Percentiles rank a stretch among this genome's conserved stretches.
These are phyloP conservation scores for Coccomyxa sp. DNA, from an alignment of 139 green algal species.

Conservation along the genomic window DNA sequence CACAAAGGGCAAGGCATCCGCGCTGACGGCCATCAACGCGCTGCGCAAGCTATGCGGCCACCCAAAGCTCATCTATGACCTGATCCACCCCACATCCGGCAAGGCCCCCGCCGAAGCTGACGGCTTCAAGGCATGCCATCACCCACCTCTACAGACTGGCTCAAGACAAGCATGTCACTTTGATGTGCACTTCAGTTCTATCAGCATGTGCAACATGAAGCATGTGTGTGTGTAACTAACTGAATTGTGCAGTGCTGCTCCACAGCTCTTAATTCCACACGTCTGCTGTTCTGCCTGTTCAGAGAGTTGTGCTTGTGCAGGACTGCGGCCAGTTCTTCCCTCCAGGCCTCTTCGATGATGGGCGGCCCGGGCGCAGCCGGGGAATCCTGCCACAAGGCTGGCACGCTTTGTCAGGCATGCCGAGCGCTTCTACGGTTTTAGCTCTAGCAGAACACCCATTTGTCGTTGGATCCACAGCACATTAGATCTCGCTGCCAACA, in stretches of 20 bases:
- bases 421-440: too few species aligned
- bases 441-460: too few species aligned
- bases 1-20: constrained; percentile 11
- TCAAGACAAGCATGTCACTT: background rate
- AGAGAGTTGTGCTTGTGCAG: constrained; percentile 3
- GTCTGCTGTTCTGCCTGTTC: background rate
- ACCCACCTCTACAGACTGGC: background rate
- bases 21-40: constrained; percentile 83
- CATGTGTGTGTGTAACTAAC: too few species aligned
- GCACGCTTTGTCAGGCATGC: constrained; percentile 57
- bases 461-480: too few species aligned
- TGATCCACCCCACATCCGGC: constrained; percentile 23
- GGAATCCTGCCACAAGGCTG: constrained; percentile 59
- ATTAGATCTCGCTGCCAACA: too few species aligned
- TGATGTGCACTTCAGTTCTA: too few species aligned
- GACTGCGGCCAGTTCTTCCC: constrained; percentile 72
- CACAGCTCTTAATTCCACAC: background rate
- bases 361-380: constrained; percentile 48
- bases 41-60: constrained; percentile 99
- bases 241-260: too few species aligned
- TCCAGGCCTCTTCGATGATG: constrained; percentile 76
- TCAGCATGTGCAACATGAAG: too few species aligned
- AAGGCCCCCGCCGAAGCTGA: constrained; percentile 23
- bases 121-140: constrained; percentile 62
- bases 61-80: constrained; percentile 89